phyloP scores from a whole-genome alignment of 176 grass and related monocot genomes.

The Oryza meridionalis region DNA sequence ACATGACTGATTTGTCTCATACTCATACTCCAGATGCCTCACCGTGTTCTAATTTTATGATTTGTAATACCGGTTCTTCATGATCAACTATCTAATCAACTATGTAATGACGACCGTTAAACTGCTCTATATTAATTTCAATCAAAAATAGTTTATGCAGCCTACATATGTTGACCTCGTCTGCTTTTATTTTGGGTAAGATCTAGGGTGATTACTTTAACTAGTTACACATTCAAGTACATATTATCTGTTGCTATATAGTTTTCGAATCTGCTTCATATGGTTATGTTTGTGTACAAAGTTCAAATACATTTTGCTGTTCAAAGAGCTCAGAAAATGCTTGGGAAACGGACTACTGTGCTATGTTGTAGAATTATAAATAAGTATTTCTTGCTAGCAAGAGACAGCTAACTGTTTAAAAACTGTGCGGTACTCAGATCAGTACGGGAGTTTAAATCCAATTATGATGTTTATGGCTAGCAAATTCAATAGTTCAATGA shows the following conservation, averaged over 20 bases:
- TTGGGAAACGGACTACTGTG: background rate
- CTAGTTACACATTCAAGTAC: background rate
- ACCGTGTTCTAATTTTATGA: background rate
- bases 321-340: background rate
- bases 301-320: background rate
- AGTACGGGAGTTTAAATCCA: background rate
- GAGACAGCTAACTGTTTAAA: background rate
- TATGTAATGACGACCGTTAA: background rate
- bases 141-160: background rate
- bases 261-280: background rate
- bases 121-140: background rate
- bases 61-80: background rate
- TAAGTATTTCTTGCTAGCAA: background rate
- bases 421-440: background rate
- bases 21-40: background rate
- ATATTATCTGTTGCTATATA: background rate
- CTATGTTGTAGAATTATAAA: background rate
- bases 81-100: slow-evolving; percentile 10
- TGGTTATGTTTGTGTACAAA: background rate
- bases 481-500: background rate
- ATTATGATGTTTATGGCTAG: slow-evolving; percentile 1
- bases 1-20: background rate
- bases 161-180: background rate
- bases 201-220: background rate
- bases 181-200: background rate